Evolutionary conservation across 805 yeast species (phyloP).

Genomic region (Candida ipomoeae): DNA sequence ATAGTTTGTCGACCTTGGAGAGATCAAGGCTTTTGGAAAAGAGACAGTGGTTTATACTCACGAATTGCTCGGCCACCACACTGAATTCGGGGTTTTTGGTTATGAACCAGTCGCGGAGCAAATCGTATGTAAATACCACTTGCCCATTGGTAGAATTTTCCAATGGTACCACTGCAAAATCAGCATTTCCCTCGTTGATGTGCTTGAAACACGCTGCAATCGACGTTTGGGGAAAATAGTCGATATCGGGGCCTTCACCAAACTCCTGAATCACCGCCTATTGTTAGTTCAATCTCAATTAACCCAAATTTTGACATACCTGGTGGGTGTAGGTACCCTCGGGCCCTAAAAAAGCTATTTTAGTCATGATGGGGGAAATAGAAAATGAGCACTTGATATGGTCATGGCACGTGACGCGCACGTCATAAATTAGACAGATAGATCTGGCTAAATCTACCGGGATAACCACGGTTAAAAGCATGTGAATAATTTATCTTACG

Average conservation of each 20-base stretch:
- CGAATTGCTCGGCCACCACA: constrained; percentile 76
- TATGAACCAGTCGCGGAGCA: constrained; percentile 64
- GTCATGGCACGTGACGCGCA: neutral
- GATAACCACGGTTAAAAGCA: neutral
- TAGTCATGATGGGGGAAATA: constrained; percentile 14
- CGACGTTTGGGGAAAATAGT: constrained; percentile 34
- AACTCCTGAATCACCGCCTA: constrained; percentile 51
- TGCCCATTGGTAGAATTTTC: constrained; percentile 96
- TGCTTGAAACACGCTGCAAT: constrained; percentile 62
- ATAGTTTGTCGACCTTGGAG: constrained; percentile 49
- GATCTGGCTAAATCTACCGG: neutral
- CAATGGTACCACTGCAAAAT: constrained; percentile 77
- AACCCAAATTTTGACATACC: constrained; percentile 31
- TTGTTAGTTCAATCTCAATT: constrained; percentile 8
- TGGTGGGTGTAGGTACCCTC: constrained; percentile 91
- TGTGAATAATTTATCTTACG: no score
- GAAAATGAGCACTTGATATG: constrained; percentile 1
- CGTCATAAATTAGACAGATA: neutral
- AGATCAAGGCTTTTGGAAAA: constrained; percentile 45
- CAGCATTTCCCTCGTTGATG: constrained; percentile 44
- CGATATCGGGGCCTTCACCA: constrained; percentile 29
- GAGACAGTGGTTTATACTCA: constrained; percentile 75
- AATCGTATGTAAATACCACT: constrained; percentile 80
- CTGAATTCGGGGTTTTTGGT: constrained; percentile 29
- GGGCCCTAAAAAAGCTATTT: constrained; percentile 82